Evolutionary conservation across 139 green algal genomes (phyloP).

Genomic region (Tetraselmis chui): DNA sequence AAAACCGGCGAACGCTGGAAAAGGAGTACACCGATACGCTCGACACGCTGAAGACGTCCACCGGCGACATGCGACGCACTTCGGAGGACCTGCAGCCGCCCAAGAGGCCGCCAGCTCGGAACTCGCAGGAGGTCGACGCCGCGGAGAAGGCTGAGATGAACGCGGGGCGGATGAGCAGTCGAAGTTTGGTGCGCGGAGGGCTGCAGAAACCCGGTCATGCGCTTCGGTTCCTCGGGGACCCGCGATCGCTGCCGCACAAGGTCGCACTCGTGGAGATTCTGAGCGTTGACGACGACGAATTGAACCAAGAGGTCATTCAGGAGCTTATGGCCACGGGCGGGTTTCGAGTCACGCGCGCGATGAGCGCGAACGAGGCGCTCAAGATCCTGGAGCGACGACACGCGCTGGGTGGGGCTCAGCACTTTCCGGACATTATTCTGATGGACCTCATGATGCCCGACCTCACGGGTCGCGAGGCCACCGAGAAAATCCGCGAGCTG

Average conservation of each 20-base stretch:
- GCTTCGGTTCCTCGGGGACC: too few species aligned
- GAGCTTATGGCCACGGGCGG: too few species aligned
- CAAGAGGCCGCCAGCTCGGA: slow-evolving; percentile 44
- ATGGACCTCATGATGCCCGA: slow-evolving; percentile 54
- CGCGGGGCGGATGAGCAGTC: slow-evolving; percentile 38
- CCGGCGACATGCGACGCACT: slow-evolving; percentile 34
- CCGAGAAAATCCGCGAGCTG: slow-evolving; percentile 28
- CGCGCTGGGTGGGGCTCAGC: slow-evolving; percentile 17
- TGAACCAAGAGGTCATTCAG: too few species aligned
- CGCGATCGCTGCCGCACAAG: too few species aligned
- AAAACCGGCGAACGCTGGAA: slow-evolving; percentile 35
- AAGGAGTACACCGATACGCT: slow-evolving; percentile 51
- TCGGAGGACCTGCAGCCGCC: slow-evolving; percentile 26
- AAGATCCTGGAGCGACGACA: slow-evolving; percentile 27
- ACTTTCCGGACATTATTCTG: slow-evolving; percentile 48
- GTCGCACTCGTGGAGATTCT: too few species aligned
- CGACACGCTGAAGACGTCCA: slow-evolving; percentile 37
- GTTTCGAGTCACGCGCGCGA: too few species aligned
- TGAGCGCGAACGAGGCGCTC: too few species aligned
- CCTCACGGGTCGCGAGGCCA: slow-evolving; percentile 47
- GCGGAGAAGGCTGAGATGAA: slow-evolving; percentile 42
- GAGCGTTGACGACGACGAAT: too few species aligned
- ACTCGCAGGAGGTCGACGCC: slow-evolving; percentile 33
- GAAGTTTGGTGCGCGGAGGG: too few species aligned
- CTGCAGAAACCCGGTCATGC: too few species aligned